Base-by-base conservation (phyloP, 495 filamentous ascomycete genomes). In the Aspergillus homomorphus region DNA sequence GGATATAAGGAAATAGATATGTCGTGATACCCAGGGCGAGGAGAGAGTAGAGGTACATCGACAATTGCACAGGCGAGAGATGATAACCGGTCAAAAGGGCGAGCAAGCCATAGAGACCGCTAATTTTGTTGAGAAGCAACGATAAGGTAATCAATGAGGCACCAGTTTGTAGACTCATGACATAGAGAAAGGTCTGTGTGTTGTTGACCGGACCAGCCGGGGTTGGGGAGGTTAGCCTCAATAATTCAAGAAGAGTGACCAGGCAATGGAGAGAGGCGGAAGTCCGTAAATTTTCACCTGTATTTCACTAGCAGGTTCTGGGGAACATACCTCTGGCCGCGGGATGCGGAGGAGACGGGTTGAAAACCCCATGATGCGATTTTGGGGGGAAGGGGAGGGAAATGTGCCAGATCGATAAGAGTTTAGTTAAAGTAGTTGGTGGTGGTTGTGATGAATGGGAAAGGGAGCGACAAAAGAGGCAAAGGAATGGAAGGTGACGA, bases 1-100 rank as follows among this genome's bases (percentile, higher is more conserved):
- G 86, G 62, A 91, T 85, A 60, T 89, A 84, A 4, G 88, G 86
- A 55, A 86, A 80, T 41, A 93, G 84, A 56, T 82, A 73, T 23
- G 79, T 72, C 51, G 85, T 75, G 26, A 86, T 65, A 54, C 75
- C 77, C 59, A 94, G 84, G 26, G 84, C 82, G 62, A 82, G 24
- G 30, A 92, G 70, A n/a, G 87, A 91, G 78, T 92, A 90, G 38
- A 95, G 80, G 81, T 95, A 96, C 82, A 89, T 87, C 22, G 84
- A 86, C 60, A 91, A 76, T 67, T 91, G 88, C 4, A 90, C 70
- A 3, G 84, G 78, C 16, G 87, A 89, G 28, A 87, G 78, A 56
- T 82, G 75, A 57, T 81, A 76, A 66, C 89, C 89, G n/a, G 89
- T 90, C 53, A 90, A 74, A 62, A 95, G 79, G 50, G 92, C 90